Percentiles rank a stretch among this genome's conserved stretches.
These are phyloP conservation scores for Cynara cardunculus DNA, from an alignment of 129 eudicot species.

Conservation along the genomic window DNA sequence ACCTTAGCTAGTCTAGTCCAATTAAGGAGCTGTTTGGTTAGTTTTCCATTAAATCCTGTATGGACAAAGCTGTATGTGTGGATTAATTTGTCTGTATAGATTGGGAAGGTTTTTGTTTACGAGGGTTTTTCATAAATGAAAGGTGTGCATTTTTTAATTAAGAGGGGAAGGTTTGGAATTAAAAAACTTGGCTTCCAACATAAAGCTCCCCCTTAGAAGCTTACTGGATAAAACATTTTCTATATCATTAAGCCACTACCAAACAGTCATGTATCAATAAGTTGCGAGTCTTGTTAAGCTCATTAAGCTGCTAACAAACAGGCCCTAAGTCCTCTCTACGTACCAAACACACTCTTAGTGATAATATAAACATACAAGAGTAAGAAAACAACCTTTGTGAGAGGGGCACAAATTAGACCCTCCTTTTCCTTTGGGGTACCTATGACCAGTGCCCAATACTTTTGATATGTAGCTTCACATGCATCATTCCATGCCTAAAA, in stretches of 20 bases:
- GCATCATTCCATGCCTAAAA: slow-evolving; percentile 62
- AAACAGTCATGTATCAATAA: background rate
- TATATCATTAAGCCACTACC: background rate
- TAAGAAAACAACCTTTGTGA: slow-evolving; percentile 55
- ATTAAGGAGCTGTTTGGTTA: too few species aligned
- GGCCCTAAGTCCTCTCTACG: background rate
- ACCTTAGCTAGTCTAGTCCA: background rate
- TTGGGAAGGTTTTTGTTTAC: background rate
- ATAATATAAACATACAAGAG: slow-evolving; percentile 1
- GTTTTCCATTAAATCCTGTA: too few species aligned
- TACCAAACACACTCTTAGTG: background rate
- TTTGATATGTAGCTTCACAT: slow-evolving; percentile 58
- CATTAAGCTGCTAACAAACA: background rate
- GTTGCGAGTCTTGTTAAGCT: background rate
- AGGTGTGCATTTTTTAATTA: background rate
- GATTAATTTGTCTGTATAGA: background rate
- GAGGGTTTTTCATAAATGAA: background rate
- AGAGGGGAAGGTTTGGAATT: background rate
- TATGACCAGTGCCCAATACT: slow-evolving; percentile 87
- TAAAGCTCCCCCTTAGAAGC: background rate
- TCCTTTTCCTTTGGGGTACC: slow-evolving; percentile 82
- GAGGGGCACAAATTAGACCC: slow-evolving; percentile 79
- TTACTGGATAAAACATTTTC: background rate
- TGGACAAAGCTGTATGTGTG: background rate
- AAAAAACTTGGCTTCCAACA: background rate